Percentiles rank a stretch among this genome's conserved stretches.
Conservation (phyloP, 306 rosid genomes). For the Malus domestica region DNA sequence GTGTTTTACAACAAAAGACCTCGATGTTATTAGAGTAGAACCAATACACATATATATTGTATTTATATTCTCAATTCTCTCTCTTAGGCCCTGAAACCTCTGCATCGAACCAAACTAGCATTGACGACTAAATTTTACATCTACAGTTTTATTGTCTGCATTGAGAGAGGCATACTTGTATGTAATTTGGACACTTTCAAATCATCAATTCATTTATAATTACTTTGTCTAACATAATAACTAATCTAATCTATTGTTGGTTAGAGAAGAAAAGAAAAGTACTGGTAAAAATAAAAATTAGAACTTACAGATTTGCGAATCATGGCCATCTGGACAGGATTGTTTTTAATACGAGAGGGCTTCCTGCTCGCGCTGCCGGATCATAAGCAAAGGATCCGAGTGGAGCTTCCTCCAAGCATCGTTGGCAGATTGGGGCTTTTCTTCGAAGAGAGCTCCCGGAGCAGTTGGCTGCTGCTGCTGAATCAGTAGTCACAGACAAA, state of each 20-base stretch:
- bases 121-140: neutral
- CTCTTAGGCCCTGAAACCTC: neutral
- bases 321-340: slow-evolving; percentile 91
- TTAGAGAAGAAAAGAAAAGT: neutral
- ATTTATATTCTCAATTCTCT: neutral
- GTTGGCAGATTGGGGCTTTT: slow-evolving; percentile 87
- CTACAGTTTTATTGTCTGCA: neutral
- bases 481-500: neutral
- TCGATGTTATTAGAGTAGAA: too few relatives aligned
- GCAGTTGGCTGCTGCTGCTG: slow-evolving; percentile 33
- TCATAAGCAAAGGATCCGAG: slow-evolving; percentile 90
- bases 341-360: slow-evolving; percentile 74
- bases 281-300: neutral
- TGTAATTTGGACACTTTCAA: neutral
- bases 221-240: neutral
- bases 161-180: neutral
- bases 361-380: slow-evolving; percentile 89
- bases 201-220: neutral
- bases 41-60: too few relatives aligned
- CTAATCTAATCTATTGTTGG: neutral
- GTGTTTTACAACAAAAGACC: too few relatives aligned
- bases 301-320: slow-evolving; percentile 71
- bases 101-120: neutral
- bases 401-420: slow-evolving; percentile 97
- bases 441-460: slow-evolving; percentile 87